A percentile compares a stretch with the other conserved stretches of the same genome.
These are phyloP conservation scores for Eucalyptus erythrocorys DNA, from an alignment of 345 rosid species.

Conservation along the genomic window DNA sequence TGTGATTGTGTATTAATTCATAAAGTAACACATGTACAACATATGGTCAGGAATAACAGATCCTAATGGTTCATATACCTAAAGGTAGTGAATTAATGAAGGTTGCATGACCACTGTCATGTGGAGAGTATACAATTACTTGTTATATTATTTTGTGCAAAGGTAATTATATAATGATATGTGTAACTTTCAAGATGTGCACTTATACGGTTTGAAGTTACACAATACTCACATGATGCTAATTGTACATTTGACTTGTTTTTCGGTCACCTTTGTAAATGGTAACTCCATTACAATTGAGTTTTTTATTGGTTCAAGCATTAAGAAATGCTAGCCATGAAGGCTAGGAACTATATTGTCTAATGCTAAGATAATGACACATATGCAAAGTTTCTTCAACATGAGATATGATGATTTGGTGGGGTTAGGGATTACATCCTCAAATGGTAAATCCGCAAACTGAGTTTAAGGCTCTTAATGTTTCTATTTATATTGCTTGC, in stretches of 20 bases:
- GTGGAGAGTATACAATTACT: not conserved
- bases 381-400: not conserved
- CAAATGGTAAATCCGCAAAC: fast-evolving
- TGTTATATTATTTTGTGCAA: fast-evolving
- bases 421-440: not conserved
- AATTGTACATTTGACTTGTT: too few species aligned
- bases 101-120: not conserved
- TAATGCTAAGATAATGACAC: not conserved
- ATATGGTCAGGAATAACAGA: not conserved
- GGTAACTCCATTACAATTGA: too few species aligned
- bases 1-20: not conserved
- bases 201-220: not conserved
- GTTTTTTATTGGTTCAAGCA: too few species aligned
- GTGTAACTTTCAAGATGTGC: not conserved
- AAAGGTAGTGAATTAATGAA: not conserved
- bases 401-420: not conserved
- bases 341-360: too few species aligned
- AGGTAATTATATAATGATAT: not conserved
- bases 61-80: not conserved
- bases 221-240: too few species aligned
- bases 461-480: not conserved
- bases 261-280: too few species aligned
- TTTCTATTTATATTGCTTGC: too few species aligned
- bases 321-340: too few species aligned
- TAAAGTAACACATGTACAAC: not conserved